Percentiles rank a stretch among this genome's conserved stretches.
These are phyloP conservation scores for Exophiala viscosa DNA, from an alignment of 2,329 filamentous ascomycete genomes.

Conservation along the genomic window DNA sequence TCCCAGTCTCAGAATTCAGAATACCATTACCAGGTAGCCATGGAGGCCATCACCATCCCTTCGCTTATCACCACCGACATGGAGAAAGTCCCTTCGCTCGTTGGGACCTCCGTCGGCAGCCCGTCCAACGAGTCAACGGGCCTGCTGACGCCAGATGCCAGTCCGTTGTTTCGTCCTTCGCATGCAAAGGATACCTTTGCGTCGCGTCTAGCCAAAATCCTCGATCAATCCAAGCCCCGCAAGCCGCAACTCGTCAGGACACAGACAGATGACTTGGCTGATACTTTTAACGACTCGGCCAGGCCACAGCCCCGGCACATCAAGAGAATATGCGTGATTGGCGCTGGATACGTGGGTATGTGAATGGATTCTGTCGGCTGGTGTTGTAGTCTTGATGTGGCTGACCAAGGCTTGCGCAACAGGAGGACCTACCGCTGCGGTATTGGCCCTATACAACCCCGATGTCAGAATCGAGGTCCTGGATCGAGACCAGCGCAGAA, in stretches of 20 bases:
- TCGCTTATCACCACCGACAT: background rate
- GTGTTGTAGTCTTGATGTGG: too few species aligned
- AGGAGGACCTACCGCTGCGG: conserved; percentile 72
- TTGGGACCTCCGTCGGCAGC: conserved; percentile 14
- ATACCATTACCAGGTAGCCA: too few species aligned
- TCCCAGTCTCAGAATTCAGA: too few species aligned
- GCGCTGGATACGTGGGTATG: conserved; percentile 72
- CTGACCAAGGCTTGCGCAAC: conserved; percentile 9
- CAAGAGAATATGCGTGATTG: conserved; percentile 64
- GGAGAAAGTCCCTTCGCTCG: conserved; percentile 19
- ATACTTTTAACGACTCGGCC: background rate
- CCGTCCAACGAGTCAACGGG: conserved; percentile 16
- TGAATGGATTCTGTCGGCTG: background rate
- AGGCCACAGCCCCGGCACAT: conserved; percentile 15
- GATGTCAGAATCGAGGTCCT: conserved; percentile 70
- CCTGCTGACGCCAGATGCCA: conserved; percentile 14
- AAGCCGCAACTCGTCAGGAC: background rate
- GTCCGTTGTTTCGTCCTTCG: conserved; percentile 14
- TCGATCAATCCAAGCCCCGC: conserved; percentile 10
- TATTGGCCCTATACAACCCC: conserved; percentile 71
- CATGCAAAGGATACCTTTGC: conserved; percentile 15
- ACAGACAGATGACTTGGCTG: conserved; percentile 6
- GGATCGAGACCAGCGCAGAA: conserved; percentile 63
- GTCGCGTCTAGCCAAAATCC: conserved; percentile 8
- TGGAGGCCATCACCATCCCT: too few species aligned